A percentile compares a stretch with the other conserved stretches of the same genome.
These are phyloP conservation scores for Tuber borchii DNA, from an alignment of 495 filamentous ascomycete genomes.

Conservation along the genomic window DNA sequence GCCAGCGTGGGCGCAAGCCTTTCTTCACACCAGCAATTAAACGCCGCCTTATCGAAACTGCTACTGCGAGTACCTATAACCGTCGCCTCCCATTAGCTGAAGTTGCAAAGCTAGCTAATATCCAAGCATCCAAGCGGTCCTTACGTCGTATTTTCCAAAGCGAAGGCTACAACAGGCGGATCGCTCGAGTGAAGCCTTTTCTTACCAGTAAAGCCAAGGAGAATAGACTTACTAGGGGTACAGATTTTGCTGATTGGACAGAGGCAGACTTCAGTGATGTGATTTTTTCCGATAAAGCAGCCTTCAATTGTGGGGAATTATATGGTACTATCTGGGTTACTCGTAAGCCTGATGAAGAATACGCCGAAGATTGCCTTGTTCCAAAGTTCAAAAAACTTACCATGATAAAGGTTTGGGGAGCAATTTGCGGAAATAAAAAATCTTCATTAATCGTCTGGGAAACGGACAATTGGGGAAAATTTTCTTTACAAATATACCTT, in stretches of 20 bases:
- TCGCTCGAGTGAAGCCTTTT: neutral
- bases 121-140: neutral
- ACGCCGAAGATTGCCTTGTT: no score
- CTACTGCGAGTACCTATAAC: neutral
- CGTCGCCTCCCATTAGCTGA: neutral
- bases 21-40: neutral
- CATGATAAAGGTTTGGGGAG: neutral
- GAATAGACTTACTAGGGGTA: neutral
- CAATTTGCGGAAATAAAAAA: neutral
- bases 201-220: neutral
- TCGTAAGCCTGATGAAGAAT: no score
- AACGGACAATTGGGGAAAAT: slow-evolving; percentile 7
- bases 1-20: no score
- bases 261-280: no score
- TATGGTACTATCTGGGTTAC: no score
- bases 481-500: slow-evolving; percentile 10
- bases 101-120: neutral
- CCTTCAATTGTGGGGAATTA: no score
- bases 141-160: neutral
- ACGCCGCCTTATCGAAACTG: neutral
- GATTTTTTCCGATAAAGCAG: no score
- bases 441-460: slow-evolving; percentile 6
- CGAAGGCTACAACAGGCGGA: neutral
- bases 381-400: no score
- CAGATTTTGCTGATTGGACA: neutral